phyloP scores from a whole-genome alignment of 2,329 filamentous ascomycete genomes.

The Apiospora malaysiana region DNA sequence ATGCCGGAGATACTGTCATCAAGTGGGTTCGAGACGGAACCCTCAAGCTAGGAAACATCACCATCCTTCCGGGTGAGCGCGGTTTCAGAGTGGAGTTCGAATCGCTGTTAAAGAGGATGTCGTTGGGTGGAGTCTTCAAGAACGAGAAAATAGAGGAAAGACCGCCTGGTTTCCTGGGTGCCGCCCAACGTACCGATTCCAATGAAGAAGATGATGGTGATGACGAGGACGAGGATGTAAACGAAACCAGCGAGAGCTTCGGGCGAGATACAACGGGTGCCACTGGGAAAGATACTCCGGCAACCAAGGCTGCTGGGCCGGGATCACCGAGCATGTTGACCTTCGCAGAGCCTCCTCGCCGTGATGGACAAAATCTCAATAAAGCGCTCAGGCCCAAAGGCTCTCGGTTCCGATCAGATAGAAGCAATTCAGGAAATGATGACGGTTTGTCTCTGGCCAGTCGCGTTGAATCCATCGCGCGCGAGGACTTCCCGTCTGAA shows the following conservation, averaged over 20 bases:
- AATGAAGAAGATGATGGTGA: constrained; percentile 32
- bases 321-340: not conserved
- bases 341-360: not conserved
- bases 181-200: constrained; percentile 32
- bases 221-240: constrained; percentile 28
- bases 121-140: constrained; percentile 49
- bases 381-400: not conserved
- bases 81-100: constrained; percentile 54
- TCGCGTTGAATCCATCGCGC: constrained; percentile 27
- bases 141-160: constrained; percentile 44
- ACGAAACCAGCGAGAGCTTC: constrained; percentile 32
- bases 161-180: constrained; percentile 50
- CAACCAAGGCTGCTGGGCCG: too few relatives aligned
- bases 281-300: not conserved
- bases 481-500: constrained; percentile 46
- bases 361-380: not conserved
- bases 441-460: not conserved
- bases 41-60: constrained; percentile 61
- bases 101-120: constrained; percentile 48
- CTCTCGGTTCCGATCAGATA: not conserved
- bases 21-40: constrained; percentile 62
- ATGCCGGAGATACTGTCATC: constrained; percentile 85
- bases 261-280: not conserved
- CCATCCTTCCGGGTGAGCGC: constrained; percentile 64
- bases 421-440: not conserved